Conservation (phyloP, 306 rosid species). For the Cercis canadensis region DNA sequence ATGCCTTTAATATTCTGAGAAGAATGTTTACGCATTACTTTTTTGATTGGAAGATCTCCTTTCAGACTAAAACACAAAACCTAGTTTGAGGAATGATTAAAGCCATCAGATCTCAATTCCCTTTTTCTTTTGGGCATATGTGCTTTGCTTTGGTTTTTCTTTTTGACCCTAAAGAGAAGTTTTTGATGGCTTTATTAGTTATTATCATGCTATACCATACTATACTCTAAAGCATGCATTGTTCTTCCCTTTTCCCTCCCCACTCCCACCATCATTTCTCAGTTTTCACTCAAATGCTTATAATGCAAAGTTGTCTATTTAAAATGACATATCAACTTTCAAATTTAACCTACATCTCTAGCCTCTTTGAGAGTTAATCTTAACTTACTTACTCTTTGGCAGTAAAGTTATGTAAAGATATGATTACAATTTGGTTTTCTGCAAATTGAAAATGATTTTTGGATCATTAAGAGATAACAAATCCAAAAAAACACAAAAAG, state of each 20-base stretch:
- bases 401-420: conserved; percentile 30
- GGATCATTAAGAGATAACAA: no score
- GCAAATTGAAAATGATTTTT: conserved; percentile 41
- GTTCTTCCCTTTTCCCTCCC: conserved; percentile 35
- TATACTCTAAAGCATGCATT: conserved; percentile 38
- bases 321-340: conserved; percentile 43
- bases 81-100: conserved; percentile 65
- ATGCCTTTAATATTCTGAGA: conserved; percentile 18
- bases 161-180: conserved; percentile 60
- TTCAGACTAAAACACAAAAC: conserved; percentile 43
- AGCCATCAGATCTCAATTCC: conserved; percentile 45
- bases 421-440: conserved; percentile 38
- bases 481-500: no score
- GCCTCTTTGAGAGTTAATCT: conserved; percentile 38
- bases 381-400: conserved; percentile 29
- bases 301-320: conserved; percentile 43
- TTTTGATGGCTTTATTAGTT: conserved; percentile 43
- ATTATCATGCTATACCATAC: conserved; percentile 41
- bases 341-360: conserved; percentile 43
- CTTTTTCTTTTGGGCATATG: conserved; percentile 39
- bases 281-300: conserved; percentile 44
- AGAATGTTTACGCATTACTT: conserved; percentile 24
- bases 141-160: conserved; percentile 50
- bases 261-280: conserved; percentile 42
- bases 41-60: conserved; percentile 27